Percentiles rank a stretch among this genome's conserved stretches.
phyloP scores from a whole-genome alignment of 192 early-diverging fungal genomes.

The Coemansia sp. region DNA sequence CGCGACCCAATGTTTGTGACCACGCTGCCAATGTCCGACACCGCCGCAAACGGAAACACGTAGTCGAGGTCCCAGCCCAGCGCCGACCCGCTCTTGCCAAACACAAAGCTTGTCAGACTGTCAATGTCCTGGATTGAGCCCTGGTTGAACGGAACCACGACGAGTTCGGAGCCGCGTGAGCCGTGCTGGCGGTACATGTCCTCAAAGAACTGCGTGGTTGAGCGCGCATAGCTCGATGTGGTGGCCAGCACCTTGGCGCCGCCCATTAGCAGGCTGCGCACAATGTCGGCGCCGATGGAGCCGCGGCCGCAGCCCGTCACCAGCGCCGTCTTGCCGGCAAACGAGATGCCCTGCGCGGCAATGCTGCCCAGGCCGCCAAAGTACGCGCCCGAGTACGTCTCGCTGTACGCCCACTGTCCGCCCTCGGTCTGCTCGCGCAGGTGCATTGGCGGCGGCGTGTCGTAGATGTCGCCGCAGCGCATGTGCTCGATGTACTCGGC shows the following conservation, averaged over 20 bases:
- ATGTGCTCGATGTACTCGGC: slow-evolving; percentile 82
- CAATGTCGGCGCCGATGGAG: slow-evolving; percentile 88
- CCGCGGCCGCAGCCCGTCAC: slow-evolving; percentile 88
- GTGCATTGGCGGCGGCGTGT: slow-evolving; percentile 26
- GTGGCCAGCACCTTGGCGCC: slow-evolving; percentile 90
- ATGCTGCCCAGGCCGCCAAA: slow-evolving; percentile 67
- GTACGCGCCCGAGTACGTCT: slow-evolving; percentile 65
- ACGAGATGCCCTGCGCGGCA: slow-evolving; percentile 73
- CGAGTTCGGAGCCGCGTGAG: slow-evolving; percentile 74
- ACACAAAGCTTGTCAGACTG: slow-evolving; percentile 78
- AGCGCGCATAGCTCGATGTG: slow-evolving; percentile 80
- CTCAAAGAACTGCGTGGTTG: slow-evolving; percentile 79
- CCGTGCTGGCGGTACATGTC: slow-evolving; percentile 82
- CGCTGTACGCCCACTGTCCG: slow-evolving; percentile 66
- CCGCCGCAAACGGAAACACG: slow-evolving; percentile 90
- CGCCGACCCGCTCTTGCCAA: slow-evolving; percentile 49
- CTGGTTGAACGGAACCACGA: slow-evolving; percentile 96
- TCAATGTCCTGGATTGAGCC: slow-evolving; percentile 79
- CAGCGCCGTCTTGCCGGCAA: slow-evolving; percentile 75
- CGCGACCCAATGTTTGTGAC: slow-evolving; percentile 75
- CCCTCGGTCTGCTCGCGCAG: slow-evolving; percentile 1
- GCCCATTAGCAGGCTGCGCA: slow-evolving; percentile 84
- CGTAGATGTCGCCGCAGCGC: slow-evolving; percentile 9
- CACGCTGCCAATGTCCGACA: slow-evolving; percentile 79
- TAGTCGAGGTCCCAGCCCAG: slow-evolving; percentile 91